Conservation (phyloP, 805 yeast species). For the Candida piceae region DNA sequence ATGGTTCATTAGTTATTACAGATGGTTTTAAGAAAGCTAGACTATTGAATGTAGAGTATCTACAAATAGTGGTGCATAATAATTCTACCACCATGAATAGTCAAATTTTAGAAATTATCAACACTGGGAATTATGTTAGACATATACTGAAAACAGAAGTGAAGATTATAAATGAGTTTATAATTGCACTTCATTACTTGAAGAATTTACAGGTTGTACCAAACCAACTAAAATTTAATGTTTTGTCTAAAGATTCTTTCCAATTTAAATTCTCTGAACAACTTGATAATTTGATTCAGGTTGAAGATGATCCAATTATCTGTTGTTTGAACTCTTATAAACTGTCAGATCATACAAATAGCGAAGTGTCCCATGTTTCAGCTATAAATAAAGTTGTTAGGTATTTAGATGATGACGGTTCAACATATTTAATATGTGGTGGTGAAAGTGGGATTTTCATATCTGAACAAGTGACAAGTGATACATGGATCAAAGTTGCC, state of each 20-base stretch:
- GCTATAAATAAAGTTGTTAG: no score
- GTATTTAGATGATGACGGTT: background rate
- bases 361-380: no score
- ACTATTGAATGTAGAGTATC: background rate
- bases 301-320: background rate
- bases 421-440: background rate
- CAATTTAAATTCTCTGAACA: background rate
- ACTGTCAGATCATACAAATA: no score
- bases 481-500: conserved; percentile 1
- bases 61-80: background rate
- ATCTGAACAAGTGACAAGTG: background rate
- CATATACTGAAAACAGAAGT: background rate
- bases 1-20: background rate
- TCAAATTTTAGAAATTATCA: background rate
- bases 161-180: no score
- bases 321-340: no score
- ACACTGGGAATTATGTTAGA: background rate
- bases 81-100: background rate
- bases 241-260: background rate
- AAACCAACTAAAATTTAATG: background rate
- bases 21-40: background rate
- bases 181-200: no score
- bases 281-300: no score
- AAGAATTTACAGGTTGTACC: background rate
- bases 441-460: background rate